Conservation (phyloP, 108 stramenopile genomes). For the Fragilariopsis cylindrus region DNA sequence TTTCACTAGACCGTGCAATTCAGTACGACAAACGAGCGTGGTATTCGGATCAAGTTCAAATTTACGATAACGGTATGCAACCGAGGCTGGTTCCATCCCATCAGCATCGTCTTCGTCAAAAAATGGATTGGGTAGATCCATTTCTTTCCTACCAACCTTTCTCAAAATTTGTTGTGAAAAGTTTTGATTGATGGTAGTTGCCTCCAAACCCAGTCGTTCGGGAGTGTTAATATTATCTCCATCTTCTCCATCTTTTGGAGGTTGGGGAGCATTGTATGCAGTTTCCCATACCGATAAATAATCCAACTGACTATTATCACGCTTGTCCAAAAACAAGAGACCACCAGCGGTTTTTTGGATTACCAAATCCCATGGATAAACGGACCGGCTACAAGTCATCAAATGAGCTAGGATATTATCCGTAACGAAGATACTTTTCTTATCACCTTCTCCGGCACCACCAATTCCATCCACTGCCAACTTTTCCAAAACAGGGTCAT, state of each 20-base stretch:
- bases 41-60: conserved; percentile 84
- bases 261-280: conserved; percentile 72
- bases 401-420: conserved; percentile 95
- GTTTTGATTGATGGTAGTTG: conserved; percentile 97
- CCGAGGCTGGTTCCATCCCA: conserved; percentile 93
- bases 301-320: conserved; percentile 93
- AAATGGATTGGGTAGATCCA: conserved; percentile 94
- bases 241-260: conserved; percentile 64
- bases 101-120: conserved; percentile 95
- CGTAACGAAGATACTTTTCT: conserved; percentile 83
- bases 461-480: conserved; percentile 90
- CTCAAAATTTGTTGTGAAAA: conserved; percentile 97
- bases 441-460: conserved; percentile 31
- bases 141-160: conserved; percentile 64
- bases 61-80: conserved; percentile 96
- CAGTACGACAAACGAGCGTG: conserved; percentile 74
- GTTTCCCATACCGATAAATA: conserved; percentile 93
- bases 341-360: conserved; percentile 91
- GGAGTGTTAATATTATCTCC: conserved; percentile 81
- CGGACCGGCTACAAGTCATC: conserved; percentile 94
- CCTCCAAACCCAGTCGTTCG: conserved; percentile 91
- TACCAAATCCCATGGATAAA: conserved; percentile 98
- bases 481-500: conserved; percentile 97
- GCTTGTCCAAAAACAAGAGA: conserved; percentile 93
- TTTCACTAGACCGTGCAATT: conserved; percentile 82